Base-by-base conservation (phyloP, 139 green algal genomes). In the Protoeuglena noctilucae region DNA sequence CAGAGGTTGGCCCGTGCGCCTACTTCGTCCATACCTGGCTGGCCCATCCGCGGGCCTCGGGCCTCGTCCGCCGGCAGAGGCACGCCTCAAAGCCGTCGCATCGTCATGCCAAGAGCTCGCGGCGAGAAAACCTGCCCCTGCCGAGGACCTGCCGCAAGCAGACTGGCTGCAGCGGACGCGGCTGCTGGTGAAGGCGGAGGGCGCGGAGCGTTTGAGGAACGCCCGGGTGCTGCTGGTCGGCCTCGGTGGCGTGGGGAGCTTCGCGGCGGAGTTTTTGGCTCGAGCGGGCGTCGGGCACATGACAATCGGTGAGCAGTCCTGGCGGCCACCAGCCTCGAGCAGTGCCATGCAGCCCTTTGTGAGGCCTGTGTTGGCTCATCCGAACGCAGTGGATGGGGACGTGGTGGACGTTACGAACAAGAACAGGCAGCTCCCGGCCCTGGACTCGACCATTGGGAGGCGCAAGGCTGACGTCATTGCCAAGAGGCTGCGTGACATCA, bases 231-330 rank as follows among this genome's bases (percentile, higher is more conserved):
- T 71, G 40, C 26, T 83, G 16, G 63, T 83, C 16, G 75, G 75
- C 1, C 49, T 79, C 28, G 75, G 75, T 14, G 75, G 75, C 2
- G 71, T 83, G 5, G 75, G 75, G 18, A 65, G 56, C 34, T 79
- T 65, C 39, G 63, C 57, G 14, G 74, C 65, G 0, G 74, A 82
- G 53, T 64, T 70, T 12, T 58, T 82, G 7, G 72, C 58, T 19
- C 30, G 68, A 28, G 59, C 26, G 18, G 57, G 45, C 25, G 27
- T 57, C 18, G 63, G 57, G 23, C 40, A 19, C 2, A n/a, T 59
- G 7, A 29, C 28, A n/a, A 9, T 59, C 28, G 22, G 53, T 9
- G 4, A 16, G 40, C 39, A 24, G 3, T 4, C 24, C 14, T 30
- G 24, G 27, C 50, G 43, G 24, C 28, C 50, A 23, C 27, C 4